phyloP scores from a whole-genome alignment of 2,329 filamentous ascomycete genomes.

The Cercospora sp. region DNA sequence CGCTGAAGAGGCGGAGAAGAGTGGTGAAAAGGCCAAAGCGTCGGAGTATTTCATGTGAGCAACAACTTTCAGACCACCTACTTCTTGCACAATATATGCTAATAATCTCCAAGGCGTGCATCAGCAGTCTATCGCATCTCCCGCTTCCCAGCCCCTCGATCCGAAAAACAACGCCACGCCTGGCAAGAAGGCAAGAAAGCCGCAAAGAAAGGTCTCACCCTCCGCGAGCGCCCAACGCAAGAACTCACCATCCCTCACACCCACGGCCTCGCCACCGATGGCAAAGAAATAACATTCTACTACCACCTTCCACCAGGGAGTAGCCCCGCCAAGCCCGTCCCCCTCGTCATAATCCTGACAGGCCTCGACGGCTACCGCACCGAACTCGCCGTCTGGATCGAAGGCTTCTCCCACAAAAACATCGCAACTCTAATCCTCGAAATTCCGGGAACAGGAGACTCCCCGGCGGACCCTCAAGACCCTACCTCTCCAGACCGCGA shows the following conservation, averaged over 20 bases:
- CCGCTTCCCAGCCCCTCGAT: constrained; percentile 62
- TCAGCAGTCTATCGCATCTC: constrained; percentile 73
- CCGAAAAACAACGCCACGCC: constrained; percentile 57
- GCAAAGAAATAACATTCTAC: constrained; percentile 62
- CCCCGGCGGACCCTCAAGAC: constrained; percentile 51
- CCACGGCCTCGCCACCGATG: constrained; percentile 53
- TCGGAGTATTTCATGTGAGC: constrained; percentile 60
- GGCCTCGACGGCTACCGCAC: constrained; percentile 61
- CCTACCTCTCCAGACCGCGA: constrained; percentile 54
- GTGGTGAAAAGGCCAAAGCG: constrained; percentile 54
- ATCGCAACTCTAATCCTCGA: constrained; percentile 55
- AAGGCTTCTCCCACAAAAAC: constrained; percentile 51
- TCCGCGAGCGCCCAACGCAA: constrained; percentile 56
- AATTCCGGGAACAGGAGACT: constrained; percentile 60
- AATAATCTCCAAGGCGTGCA: constrained; percentile 51
- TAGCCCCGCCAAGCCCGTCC: constrained; percentile 46
- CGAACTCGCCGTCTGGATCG: constrained; percentile 55
- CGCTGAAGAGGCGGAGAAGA: constrained; percentile 53
- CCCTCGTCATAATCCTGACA: constrained; percentile 58
- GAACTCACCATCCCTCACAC: constrained; percentile 64
- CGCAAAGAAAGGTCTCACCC: constrained; percentile 58
- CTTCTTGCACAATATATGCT: not conserved
- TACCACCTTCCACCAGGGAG: constrained; percentile 59
- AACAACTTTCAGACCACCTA: not conserved
- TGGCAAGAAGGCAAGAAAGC: constrained; percentile 66